Percentiles rank a stretch among this genome's conserved stretches.
These are phyloP conservation scores for Gossypium turneri DNA, from an alignment of 345 rosid species.

Conservation along the genomic window DNA sequence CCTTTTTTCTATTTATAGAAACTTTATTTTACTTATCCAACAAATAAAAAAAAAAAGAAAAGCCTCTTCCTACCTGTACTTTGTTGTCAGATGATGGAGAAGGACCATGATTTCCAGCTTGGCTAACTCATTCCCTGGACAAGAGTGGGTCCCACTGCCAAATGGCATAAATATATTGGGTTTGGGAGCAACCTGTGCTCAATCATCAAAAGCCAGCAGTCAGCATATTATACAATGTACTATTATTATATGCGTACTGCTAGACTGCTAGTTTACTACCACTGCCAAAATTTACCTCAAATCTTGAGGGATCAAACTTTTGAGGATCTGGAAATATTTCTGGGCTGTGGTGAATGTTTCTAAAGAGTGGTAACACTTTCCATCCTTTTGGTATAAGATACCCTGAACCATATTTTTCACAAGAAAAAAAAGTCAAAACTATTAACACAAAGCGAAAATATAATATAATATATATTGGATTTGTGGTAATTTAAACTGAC, in stretches of 20 bases:
- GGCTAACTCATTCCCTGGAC: slow-evolving; percentile 89
- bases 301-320: slow-evolving; percentile 80
- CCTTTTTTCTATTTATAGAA: slow-evolving; percentile 21
- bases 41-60: neutral
- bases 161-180: slow-evolving; percentile 88
- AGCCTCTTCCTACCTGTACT: slow-evolving; percentile 47
- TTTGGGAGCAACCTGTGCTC: slow-evolving; percentile 69
- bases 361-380: slow-evolving; percentile 86
- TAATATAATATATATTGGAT: no score
- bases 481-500: slow-evolving; percentile 24
- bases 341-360: slow-evolving; percentile 82
- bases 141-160: slow-evolving; percentile 80
- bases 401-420: slow-evolving; percentile 32
- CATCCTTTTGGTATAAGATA: slow-evolving; percentile 91
- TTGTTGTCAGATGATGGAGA: slow-evolving; percentile 84
- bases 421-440: neutral
- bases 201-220: neutral
- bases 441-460: neutral
- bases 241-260: no score
- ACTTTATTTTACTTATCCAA: neutral
- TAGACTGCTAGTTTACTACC: no score
- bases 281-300: slow-evolving; percentile 49
- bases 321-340: slow-evolving; percentile 62
- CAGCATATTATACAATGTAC: neutral
- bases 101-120: slow-evolving; percentile 73